Base-by-base conservation (phyloP, 2,329 filamentous ascomycete species). In the Penicillium sp. region DNA sequence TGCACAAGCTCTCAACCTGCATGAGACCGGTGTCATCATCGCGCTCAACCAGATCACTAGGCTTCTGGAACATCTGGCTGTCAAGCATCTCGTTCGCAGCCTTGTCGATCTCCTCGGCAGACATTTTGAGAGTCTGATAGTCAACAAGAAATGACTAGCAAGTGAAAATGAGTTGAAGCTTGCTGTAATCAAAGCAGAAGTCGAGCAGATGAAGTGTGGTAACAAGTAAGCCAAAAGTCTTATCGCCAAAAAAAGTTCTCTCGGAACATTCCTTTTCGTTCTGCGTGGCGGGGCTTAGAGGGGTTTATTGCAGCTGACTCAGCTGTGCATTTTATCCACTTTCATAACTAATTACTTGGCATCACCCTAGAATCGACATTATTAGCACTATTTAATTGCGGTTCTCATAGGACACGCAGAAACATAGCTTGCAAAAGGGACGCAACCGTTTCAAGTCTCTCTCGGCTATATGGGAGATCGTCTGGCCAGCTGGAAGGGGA, bases 1-100 rank as follows among this genome's bases (percentile, higher is more conserved):
- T 90, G 75, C 87, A 91, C 18, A 91, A 76, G 55, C 85, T 88
- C 69, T 90, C 86, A 18, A 76, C 57, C 40, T 69, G 59, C 57
- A 74, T 70, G 4, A 73, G 58, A 28, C 71, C 71, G n/a, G 62
- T 67, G 31, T 71, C 69, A 23, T 71, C 68, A 47, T 71, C 56
- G 35, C 57, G 57, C 49, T 70, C 65, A 11, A 69, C 65, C 34
- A 70, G 51, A 44, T 70, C 65, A 6, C 65, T 62, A n/a, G 64
- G 61, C 36, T 67, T 69, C 47, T 69, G 62, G 47, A 69, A 69
- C 31, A 34, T 34, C 37, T 67, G 65, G 29, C 64, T 63, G 41
- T 56, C 31, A 10, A 34, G 18, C 31, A 34, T 34, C 8, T 34
- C 53, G 45, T 53, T 10, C 26, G 9, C 26, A 9, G 26, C 52